These are phyloP conservation scores for Leishmania lainsoni DNA, from an alignment of 208 protist genomes.

Conservation along the genomic window DNA sequence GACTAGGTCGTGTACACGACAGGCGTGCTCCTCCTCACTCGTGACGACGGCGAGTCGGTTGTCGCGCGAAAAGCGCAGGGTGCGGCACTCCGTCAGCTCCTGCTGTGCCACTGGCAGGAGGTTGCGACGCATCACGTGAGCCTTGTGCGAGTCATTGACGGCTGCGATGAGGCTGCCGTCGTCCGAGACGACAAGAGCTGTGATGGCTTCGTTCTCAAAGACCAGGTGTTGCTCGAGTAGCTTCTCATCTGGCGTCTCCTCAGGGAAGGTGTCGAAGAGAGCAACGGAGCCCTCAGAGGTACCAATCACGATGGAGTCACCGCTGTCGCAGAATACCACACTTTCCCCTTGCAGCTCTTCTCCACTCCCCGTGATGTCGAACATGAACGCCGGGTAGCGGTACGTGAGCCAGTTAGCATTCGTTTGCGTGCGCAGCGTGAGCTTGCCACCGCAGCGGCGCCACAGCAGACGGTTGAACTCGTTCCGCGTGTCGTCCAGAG, in stretches of 20 bases:
- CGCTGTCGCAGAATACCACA: constrained; percentile 81
- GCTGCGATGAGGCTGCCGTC: constrained; percentile 59
- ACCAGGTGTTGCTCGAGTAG: constrained; percentile 82
- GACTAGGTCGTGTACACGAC: constrained; percentile 67
- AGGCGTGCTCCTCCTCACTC: constrained; percentile 61
- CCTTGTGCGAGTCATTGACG: constrained; percentile 42
- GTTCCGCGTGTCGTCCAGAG: constrained; percentile 71
- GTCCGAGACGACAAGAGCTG: constrained; percentile 55
- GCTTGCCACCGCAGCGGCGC: constrained; percentile 51
- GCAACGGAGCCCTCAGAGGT: constrained; percentile 80
- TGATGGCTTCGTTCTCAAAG: constrained; percentile 80
- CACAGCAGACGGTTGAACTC: constrained; percentile 66
- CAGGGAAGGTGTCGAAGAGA: constrained; percentile 84
- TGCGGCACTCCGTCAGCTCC: constrained; percentile 54
- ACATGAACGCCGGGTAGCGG: constrained; percentile 80
- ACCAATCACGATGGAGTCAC: constrained; percentile 76
- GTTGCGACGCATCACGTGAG: constrained; percentile 68
- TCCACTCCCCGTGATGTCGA: constrained; percentile 71
- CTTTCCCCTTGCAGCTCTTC: constrained; percentile 77
- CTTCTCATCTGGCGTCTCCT: constrained; percentile 70
- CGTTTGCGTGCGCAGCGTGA: constrained; percentile 51
- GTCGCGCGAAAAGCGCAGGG: constrained; percentile 73
- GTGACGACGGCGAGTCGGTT: constrained; percentile 63
- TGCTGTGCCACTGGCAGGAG: constrained; percentile 60
- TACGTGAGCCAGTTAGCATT: constrained; percentile 75